Conservation (phyloP, 2,329 filamentous ascomycete species). For the Cytospora piceae region DNA sequence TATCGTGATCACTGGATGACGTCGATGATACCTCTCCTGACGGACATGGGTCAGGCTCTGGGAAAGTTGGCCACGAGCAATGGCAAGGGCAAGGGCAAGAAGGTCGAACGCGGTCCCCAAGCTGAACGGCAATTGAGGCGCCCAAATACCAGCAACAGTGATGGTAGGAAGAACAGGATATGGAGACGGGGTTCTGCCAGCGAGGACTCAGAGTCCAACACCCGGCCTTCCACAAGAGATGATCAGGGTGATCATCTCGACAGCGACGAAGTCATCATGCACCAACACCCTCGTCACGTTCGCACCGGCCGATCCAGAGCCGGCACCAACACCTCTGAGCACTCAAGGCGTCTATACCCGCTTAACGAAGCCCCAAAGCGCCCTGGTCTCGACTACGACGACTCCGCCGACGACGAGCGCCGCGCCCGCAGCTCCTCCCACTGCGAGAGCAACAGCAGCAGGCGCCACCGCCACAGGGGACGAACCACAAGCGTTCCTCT, state of each 20-base stretch:
- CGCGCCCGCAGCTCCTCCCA: conserved; percentile 4
- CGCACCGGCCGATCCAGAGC: conserved; percentile 12
- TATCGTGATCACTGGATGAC: conserved; percentile 51
- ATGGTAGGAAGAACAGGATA: conserved; percentile 10
- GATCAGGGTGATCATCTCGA: conserved; percentile 2
- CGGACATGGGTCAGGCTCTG: conserved; percentile 47
- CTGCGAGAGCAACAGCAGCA: not conserved
- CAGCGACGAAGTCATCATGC: conserved; percentile 15
- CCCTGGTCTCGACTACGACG: conserved; percentile 4
- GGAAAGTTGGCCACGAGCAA: conserved; percentile 16
- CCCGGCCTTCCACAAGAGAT: not conserved
- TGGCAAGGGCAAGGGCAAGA: not conserved
- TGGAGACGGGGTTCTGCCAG: not conserved
- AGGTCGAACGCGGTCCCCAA: not conserved
- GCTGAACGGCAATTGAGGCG: not conserved
- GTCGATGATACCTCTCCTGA: conserved; percentile 50
- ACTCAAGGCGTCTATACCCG: conserved; percentile 18
- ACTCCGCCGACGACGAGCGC: not conserved
- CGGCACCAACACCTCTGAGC: conserved; percentile 10
- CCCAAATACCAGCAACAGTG: not conserved
- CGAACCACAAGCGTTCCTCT: not conserved
- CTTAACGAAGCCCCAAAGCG: conserved; percentile 7
- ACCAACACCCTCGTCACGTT: not conserved
- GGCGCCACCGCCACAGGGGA: not conserved
- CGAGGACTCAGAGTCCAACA: not conserved